Evolutionary conservation across 1,284 basidiomycete genomes (phyloP).

Genomic region (Moniliophthora roreri): DNA sequence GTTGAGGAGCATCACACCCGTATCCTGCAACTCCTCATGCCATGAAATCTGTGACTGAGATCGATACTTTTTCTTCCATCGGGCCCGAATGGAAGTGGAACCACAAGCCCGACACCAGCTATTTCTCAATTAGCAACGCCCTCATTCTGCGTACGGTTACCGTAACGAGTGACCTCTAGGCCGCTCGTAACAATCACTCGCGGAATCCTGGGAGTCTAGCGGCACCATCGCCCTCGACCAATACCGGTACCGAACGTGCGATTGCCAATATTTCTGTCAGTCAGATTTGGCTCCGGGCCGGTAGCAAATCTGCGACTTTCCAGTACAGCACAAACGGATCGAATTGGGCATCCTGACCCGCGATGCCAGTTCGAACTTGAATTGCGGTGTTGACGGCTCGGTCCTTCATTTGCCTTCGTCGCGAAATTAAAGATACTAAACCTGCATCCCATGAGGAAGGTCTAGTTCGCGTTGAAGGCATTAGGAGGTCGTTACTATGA

Average conservation of each 20-base stretch:
- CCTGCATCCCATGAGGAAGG: too few relatives aligned
- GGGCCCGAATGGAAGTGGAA: constrained; percentile 27
- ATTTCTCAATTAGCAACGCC: constrained; percentile 21
- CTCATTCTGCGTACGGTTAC: constrained; percentile 23
- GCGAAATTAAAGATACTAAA: too few relatives aligned
- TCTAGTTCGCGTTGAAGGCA: too few relatives aligned
- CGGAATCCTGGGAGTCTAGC: constrained; percentile 24
- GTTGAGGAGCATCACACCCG: constrained; percentile 17
- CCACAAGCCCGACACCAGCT: constrained; percentile 25
- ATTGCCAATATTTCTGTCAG: constrained; percentile 13
- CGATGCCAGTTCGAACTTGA: too few relatives aligned
- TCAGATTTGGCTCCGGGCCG: too few relatives aligned
- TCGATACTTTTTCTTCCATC: constrained; percentile 21
- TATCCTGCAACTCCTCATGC: constrained; percentile 11
- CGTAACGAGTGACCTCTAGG: constrained; percentile 23
- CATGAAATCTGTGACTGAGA: constrained; percentile 15
- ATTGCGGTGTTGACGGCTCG: too few relatives aligned
- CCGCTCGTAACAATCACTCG: constrained; percentile 27
- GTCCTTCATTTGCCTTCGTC: too few relatives aligned
- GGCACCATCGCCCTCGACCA: constrained; percentile 23
- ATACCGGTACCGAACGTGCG: constrained; percentile 19
- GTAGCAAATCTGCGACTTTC: too few relatives aligned
- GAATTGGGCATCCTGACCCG: too few relatives aligned
- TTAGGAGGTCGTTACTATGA: too few relatives aligned
- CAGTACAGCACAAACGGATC: too few relatives aligned